These are phyloP conservation scores for Harringtonia lauricola DNA, from an alignment of 2,329 filamentous ascomycete species.

Conservation along the genomic window DNA sequence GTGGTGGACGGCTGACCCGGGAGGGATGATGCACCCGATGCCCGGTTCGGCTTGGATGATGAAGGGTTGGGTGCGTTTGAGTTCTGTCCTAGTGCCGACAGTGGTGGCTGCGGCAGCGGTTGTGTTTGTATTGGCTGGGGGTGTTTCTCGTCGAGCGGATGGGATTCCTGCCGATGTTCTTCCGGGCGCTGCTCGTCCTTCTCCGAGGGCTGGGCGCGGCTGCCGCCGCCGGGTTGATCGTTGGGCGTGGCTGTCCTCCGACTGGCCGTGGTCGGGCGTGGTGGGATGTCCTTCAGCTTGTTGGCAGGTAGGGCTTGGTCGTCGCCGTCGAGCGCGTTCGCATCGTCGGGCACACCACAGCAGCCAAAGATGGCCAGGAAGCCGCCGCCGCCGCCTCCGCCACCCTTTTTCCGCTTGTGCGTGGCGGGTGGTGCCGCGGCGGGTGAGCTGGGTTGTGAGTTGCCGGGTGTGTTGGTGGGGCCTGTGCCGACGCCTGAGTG, in stretches of 20 bases:
- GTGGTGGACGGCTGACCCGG: slow-evolving; percentile 29
- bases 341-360: slow-evolving; percentile 52
- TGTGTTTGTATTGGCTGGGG: slow-evolving; percentile 1
- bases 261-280: slow-evolving; percentile 42
- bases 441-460: slow-evolving; percentile 41
- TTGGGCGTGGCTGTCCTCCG: slow-evolving; percentile 40
- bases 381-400: slow-evolving; percentile 31
- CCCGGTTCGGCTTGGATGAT: slow-evolving; percentile 28
- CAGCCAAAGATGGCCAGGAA: slow-evolving; percentile 53
- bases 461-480: slow-evolving; percentile 35
- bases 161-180: slow-evolving; percentile 15
- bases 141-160: slow-evolving; percentile 8
- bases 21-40: slow-evolving; percentile 30
- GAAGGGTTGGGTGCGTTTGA: slow-evolving; percentile 18
- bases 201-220: slow-evolving; percentile 33
- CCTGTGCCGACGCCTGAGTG: slow-evolving; percentile 43
- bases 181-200: slow-evolving; percentile 34
- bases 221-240: slow-evolving; percentile 31
- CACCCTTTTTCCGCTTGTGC: slow-evolving; percentile 41
- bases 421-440: slow-evolving; percentile 29
- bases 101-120: background rate
- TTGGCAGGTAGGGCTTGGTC: slow-evolving; percentile 41
- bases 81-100: slow-evolving; percentile 10
- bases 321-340: slow-evolving; percentile 39
- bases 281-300: slow-evolving; percentile 46